Evolutionary conservation across 2,329 filamentous ascomycete species (phyloP), one percentile per base, ranked within the genome.

Genomic region (Cordyceps javanica): DNA sequence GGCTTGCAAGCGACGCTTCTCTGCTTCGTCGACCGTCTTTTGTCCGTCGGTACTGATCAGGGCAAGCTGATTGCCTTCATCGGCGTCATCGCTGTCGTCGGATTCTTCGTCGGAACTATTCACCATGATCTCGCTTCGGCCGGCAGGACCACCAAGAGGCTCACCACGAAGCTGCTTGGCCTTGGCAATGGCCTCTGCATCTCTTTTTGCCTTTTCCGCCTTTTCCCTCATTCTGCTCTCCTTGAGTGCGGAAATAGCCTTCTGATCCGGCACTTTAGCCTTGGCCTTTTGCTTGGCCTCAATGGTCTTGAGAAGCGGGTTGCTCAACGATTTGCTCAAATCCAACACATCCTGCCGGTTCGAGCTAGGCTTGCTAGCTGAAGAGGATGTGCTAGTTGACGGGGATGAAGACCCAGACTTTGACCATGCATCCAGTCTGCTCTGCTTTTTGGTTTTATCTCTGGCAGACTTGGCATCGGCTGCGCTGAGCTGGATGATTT

Each of bases 51-150:
- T 75, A 28, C 72, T 78, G 9, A 84, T 66, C 41, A 82, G 75
- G 30, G 75, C 77, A 3, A 75, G 73, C 62, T 77, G 68, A 23
- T 68, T 67, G 41, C 61, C 65, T 30, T 77, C 75, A 3, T 90
- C 82, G 25, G 87, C 85, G 59, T 79, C 72, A n/a, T 91, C 82
- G 13, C 89, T 87, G 39, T 83, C 82, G 41, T 83, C 82, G 10
- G 89, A 82, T 48, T 90, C 86, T 60, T 90, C 88, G 60, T 94
- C 91, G 3, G 86, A 87, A 59, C 86, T 89, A 58, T 88, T 86
- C 25, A 97, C 90, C 91, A 97, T 96, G 70, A 97, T 91, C 62
- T 93, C 91, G 67, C 87, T 89, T 62, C 89, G 89, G 3, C 83
- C 81, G 36, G 88, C 90, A 68, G 91, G 90, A 59, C 90, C 87